Evolutionary conservation across 2,329 filamentous ascomycete species (phyloP).

Genomic region (Pestalotiopsis sp.): DNA sequence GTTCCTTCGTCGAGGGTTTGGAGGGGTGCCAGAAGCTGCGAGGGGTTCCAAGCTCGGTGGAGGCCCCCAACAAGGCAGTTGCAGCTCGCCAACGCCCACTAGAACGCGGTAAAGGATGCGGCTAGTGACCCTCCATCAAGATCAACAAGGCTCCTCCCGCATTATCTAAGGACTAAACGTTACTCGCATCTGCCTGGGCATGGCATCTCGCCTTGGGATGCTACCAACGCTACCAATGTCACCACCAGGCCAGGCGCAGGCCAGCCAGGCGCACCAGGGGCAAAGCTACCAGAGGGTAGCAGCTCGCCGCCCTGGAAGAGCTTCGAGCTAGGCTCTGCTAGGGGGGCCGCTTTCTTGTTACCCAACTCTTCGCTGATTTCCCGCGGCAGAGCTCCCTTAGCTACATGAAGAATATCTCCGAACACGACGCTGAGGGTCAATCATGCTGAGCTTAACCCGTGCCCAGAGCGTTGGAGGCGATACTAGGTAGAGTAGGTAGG

Average conservation of each 20-base stretch:
- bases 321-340: background rate
- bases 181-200: slow-evolving; percentile 11
- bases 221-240: background rate
- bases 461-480: background rate
- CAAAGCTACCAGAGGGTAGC: slow-evolving; percentile 6
- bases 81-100: slow-evolving; percentile 8
- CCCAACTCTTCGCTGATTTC: background rate
- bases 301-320: background rate
- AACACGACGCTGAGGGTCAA: slow-evolving; percentile 14
- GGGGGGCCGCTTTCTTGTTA: background rate
- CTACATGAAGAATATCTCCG: slow-evolving; percentile 16
- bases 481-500: background rate
- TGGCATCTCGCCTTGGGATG: background rate
- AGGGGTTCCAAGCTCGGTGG: slow-evolving; percentile 6
- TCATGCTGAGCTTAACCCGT: slow-evolving; percentile 4
- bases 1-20: slow-evolving; percentile 1
- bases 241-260: background rate
- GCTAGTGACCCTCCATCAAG: slow-evolving; percentile 9
- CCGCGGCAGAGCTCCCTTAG: slow-evolving; percentile 11
- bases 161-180: slow-evolving; percentile 14
- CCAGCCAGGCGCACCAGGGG: background rate
- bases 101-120: slow-evolving; percentile 7
- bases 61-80: slow-evolving; percentile 15
- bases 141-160: slow-evolving; percentile 13
- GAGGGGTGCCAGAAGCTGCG: background rate